These are phyloP conservation scores for Immersiella caudata DNA, from an alignment of 495 filamentous ascomycete species.

Conservation along the genomic window DNA sequence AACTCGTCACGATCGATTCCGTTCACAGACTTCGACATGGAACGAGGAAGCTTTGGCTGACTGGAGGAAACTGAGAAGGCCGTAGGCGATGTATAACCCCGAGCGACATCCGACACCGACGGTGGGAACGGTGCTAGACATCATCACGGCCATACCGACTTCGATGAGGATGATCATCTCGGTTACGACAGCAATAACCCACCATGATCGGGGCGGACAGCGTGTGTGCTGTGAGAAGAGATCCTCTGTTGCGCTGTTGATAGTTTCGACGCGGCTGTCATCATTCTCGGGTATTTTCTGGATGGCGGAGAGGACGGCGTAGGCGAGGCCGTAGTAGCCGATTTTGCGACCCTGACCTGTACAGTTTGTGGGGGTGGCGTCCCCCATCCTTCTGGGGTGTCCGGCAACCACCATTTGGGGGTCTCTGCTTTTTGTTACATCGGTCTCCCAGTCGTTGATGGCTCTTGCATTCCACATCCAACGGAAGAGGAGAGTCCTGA, in stretches of 20 bases:
- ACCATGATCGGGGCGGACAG: conserved; percentile 19
- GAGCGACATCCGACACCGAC: conserved; percentile 56
- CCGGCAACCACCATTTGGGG: neutral
- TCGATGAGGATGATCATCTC: conserved; percentile 38
- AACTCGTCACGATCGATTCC: no score
- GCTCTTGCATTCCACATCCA: conserved; percentile 27
- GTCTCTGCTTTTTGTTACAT: no score
- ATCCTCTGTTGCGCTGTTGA: neutral
- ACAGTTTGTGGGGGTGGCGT: conserved; percentile 31
- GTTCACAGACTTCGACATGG: no score
- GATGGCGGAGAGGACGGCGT: conserved; percentile 48
- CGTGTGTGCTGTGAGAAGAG: neutral
- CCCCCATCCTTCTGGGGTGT: conserved; percentile 26
- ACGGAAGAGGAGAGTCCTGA: conserved; percentile 17
- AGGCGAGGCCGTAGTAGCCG: conserved; percentile 51
- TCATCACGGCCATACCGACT: conserved; percentile 43
- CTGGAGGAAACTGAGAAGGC: conserved; percentile 31
- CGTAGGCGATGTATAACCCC: conserved; percentile 51
- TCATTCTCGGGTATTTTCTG: conserved; percentile 27
- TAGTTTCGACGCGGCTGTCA: neutral
- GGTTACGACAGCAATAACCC: conserved; percentile 27
- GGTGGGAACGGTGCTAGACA: conserved; percentile 51
- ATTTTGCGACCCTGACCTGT: conserved; percentile 50
- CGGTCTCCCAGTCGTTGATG: conserved; percentile 15
- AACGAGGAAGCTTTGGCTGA: no score